Evolutionary conservation across 1,284 basidiomycete genomes (phyloP), one percentile per base, ranked within the genome.

Genomic region (Cryptococcus wingfieldii): DNA sequence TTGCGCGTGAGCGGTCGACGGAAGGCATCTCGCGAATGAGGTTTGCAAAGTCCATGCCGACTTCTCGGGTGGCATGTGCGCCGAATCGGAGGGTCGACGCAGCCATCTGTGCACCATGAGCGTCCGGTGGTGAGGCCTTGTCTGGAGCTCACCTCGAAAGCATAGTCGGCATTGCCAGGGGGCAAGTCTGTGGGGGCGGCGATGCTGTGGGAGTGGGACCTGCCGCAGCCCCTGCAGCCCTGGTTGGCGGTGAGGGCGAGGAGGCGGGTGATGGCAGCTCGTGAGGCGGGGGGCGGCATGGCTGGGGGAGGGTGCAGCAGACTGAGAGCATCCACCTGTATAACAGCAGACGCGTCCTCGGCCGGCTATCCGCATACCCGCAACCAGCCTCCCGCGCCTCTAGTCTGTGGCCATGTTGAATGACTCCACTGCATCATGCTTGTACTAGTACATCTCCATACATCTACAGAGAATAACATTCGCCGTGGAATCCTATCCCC

Each of bases 61-160:
- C 89, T 78, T 96, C 93, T 31, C 82, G 81, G 5, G 91, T 94
- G 45, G 91, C 90, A 41, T 90, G 89, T 60, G 90, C 86, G 3
- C 90, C 90, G 70, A 93, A 95, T 51, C 91, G 81, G 57, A 96
- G 79, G 72, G 93, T 94, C 50, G 89, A 87, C 1, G 94, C 93
- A 12, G 93, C 90, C 57, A 97, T 86, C 89, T 91, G 47, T 10
- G 2, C 31, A 34, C 10, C 31, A 10, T 34, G 7, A 34, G 31
- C 31, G 3, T 34, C 10, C 7, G 7, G 6, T 7, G 23, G 37
- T 14, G 23, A 23, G 18, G 37, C 38, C n/a, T 13, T 23, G 23
- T 23, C 44, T 41, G 47, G 12, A 9, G 70, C 77, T 55, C 64
- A 87, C 90, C 83, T 98, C 94, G 69, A 97, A 98, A 0, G 94